Evolutionary conservation across 2,329 filamentous ascomycete species (phyloP).

Genomic region (Herpotrichia juniperi): DNA sequence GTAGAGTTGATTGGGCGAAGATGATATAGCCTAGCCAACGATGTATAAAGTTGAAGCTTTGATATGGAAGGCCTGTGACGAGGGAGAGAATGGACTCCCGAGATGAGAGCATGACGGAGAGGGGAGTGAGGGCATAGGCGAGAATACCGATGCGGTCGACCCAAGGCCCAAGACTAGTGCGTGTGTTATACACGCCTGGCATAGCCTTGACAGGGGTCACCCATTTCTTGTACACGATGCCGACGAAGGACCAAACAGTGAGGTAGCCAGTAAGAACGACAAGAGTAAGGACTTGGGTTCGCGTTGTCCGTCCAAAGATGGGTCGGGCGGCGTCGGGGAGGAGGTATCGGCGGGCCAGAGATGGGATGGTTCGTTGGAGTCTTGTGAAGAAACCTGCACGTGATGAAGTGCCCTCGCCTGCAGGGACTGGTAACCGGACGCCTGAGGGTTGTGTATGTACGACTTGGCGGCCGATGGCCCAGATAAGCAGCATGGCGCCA

Average conservation of each 20-base stretch:
- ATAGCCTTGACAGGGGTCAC: slow-evolving; percentile 67
- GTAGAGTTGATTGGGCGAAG: slow-evolving; percentile 68
- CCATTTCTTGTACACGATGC: slow-evolving; percentile 72
- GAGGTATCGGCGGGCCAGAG: slow-evolving; percentile 58
- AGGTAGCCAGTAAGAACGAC: slow-evolving; percentile 66
- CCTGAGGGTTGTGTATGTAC: slow-evolving; percentile 32
- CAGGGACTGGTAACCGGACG: slow-evolving; percentile 26
- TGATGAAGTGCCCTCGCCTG: slow-evolving; percentile 19
- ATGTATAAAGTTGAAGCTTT: slow-evolving; percentile 78
- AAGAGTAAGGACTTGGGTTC: slow-evolving; percentile 70
- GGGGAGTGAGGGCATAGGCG: slow-evolving; percentile 75
- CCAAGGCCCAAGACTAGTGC: slow-evolving; percentile 70
- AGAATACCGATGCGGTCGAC: slow-evolving; percentile 72
- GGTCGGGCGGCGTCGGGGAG: slow-evolving; percentile 64
- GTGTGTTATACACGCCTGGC: slow-evolving; percentile 65
- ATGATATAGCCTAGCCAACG: slow-evolving; percentile 79
- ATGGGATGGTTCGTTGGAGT: slow-evolving; percentile 44
- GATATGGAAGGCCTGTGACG: slow-evolving; percentile 75
- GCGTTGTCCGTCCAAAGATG: slow-evolving; percentile 71
- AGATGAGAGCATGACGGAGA: slow-evolving; percentile 70
- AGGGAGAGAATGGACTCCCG: slow-evolving; percentile 73
- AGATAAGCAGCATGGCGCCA: slow-evolving; percentile 54
- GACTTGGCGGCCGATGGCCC: slow-evolving; percentile 45
- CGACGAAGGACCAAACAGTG: slow-evolving; percentile 67
- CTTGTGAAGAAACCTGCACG: slow-evolving; percentile 22